Evolutionary conservation across 768 basidiomycete genomes (phyloP).

Genomic region (Termitomyces sp.): DNA sequence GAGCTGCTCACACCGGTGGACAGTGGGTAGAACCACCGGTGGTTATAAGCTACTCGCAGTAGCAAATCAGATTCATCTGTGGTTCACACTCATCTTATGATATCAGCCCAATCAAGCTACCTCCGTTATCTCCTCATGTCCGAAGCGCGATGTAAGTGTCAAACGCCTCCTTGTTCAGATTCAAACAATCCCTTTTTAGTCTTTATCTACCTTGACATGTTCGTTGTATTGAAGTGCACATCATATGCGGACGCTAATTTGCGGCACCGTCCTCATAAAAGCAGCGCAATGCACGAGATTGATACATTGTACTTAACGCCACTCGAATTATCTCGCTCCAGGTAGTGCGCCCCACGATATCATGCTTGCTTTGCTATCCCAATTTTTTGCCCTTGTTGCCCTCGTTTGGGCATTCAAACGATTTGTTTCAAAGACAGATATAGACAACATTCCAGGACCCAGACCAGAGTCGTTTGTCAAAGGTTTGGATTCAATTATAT

Average conservation of each 20-base stretch:
- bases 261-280: neutral
- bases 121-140: no score
- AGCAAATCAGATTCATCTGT: neutral
- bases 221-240: neutral
- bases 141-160: no score
- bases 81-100: no score
- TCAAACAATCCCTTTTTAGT: no score
- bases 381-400: neutral
- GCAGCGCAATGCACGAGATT: neutral
- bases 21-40: no score
- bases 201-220: no score
- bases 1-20: no score
- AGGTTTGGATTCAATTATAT: conserved; percentile 16
- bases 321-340: neutral
- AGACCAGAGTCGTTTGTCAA: conserved; percentile 21
- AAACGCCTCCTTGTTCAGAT: no score
- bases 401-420: conserved; percentile 13
- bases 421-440: conserved; percentile 15
- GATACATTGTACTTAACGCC: neutral
- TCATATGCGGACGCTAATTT: neutral
- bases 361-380: neutral
- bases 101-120: no score
- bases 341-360: neutral
- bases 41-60: neutral
- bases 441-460: conserved; percentile 33